Conservation (phyloP, 108 stramenopile genomes). For the Poteriospumella lacustris region DNA sequence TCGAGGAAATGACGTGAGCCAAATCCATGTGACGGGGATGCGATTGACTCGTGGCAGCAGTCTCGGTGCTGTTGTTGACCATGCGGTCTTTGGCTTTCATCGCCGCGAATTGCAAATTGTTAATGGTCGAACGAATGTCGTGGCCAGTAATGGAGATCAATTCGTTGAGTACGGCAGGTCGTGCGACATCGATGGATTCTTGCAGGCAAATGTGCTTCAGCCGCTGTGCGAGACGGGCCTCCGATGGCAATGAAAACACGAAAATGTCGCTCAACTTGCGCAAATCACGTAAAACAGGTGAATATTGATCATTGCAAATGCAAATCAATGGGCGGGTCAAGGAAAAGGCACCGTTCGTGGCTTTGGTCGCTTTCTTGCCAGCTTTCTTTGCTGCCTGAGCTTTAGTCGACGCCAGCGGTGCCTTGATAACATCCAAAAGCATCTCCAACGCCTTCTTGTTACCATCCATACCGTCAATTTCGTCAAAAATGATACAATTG, state of each 20-base stretch:
- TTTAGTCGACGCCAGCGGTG: conserved; percentile 43
- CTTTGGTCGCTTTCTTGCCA: neutral
- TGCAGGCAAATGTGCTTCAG: conserved; percentile 65
- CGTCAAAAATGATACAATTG: conserved; percentile 87
- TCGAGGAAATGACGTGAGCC: no score
- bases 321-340: conserved; percentile 85
- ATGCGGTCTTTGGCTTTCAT: no score
- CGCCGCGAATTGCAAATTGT: conserved; percentile 4
- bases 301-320: conserved; percentile 95
- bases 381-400: neutral
- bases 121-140: conserved; percentile 17
- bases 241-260: conserved; percentile 61
- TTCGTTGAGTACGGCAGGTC: neutral
- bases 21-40: no score
- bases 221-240: conserved; percentile 65
- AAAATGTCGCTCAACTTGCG: conserved; percentile 75
- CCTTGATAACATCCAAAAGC: conserved; percentile 76
- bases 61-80: no score
- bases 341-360: neutral
- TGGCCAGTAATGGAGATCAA: neutral
- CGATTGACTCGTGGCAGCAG: no score
- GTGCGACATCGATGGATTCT: conserved; percentile 51
- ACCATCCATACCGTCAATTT: conserved; percentile 91
- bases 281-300: conserved; percentile 80
- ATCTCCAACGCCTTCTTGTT: conserved; percentile 62